Percentiles rank a stretch among this genome's conserved stretches.
These are phyloP conservation scores for Pythium vanterpoolii DNA, from an alignment of 352 stramenopile genomes.

Conservation along the genomic window DNA sequence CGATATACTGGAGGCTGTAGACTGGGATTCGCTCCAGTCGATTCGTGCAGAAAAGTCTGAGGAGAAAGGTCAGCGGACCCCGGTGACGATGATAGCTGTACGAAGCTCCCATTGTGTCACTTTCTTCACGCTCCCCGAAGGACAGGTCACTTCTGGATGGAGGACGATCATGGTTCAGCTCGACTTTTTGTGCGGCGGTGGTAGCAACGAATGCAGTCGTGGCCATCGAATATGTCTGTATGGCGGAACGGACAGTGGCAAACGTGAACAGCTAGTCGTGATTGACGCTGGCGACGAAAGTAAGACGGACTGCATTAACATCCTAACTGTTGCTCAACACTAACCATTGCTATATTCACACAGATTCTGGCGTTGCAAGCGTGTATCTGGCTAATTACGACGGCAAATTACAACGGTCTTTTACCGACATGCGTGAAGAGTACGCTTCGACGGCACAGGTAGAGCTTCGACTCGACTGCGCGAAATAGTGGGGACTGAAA, in stretches of 20 bases:
- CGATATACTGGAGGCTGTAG: slow-evolving; percentile 40
- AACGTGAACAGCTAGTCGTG: slow-evolving; percentile 33
- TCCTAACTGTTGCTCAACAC: not conserved
- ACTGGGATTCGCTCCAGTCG: slow-evolving; percentile 45
- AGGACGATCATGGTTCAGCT: not conserved
- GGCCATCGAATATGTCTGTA: slow-evolving; percentile 36
- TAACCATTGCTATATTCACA: not conserved
- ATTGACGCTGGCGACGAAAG: slow-evolving; percentile 8
- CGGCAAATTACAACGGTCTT: not conserved
- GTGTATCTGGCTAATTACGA: slow-evolving; percentile 1
- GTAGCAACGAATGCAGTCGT: not conserved
- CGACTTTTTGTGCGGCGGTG: slow-evolving; percentile 4
- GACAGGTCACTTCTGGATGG: not conserved
- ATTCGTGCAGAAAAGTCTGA: slow-evolving; percentile 5
- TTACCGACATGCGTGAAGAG: not conserved
- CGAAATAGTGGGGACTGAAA: not conserved
- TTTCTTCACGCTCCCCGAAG: slow-evolving; percentile 7
- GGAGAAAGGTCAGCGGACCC: not conserved
- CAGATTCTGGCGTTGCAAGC: not conserved
- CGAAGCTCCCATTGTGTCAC: not conserved
- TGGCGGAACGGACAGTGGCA: slow-evolving; percentile 26
- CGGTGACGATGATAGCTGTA: not conserved
- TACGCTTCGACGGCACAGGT: not conserved
- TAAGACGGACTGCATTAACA: not conserved
- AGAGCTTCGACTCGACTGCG: not conserved